A percentile compares a stretch with the other conserved stretches of the same genome.
These are phyloP conservation scores for Pelargonium citronellum DNA, from an alignment of 441 rosid species.

Conservation along the genomic window DNA sequence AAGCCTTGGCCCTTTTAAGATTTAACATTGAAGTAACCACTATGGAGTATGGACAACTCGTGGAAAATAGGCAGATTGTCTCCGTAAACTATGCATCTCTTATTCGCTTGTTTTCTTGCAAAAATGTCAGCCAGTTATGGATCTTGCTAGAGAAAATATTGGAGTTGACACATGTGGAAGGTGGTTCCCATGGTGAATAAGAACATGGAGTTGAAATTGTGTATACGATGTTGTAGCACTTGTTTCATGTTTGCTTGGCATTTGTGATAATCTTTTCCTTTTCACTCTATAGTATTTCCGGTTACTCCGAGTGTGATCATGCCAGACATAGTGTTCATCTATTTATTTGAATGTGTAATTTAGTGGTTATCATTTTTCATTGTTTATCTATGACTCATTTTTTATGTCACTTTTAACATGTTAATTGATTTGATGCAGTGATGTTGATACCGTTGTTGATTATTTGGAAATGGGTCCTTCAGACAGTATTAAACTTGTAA, in stretches of 20 bases:
- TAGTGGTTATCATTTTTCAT: neutral
- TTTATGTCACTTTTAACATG: neutral
- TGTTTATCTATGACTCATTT: conserved; percentile 1
- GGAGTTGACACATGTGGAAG: conserved; percentile 3
- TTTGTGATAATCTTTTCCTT: neutral
- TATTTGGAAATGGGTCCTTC: conserved; percentile 25
- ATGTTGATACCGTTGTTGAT: conserved; percentile 27
- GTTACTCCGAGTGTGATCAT: neutral
- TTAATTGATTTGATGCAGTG: conserved; percentile 17
- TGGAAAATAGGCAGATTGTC: neutral
- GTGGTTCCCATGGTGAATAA: conserved; percentile 7
- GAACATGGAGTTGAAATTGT: neutral
- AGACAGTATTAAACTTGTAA: conserved; percentile 21
- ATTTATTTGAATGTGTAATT: neutral
- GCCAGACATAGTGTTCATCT: neutral
- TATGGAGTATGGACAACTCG: neutral
- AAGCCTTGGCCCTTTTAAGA: neutral
- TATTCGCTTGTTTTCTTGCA: neutral
- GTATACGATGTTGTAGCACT: neutral
- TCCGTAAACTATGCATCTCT: neutral
- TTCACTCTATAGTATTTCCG: neutral
- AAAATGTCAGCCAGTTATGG: neutral
- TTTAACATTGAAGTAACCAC: neutral
- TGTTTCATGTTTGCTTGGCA: neutral
- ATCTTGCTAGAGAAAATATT: neutral